Evolutionary conservation across 139 green algal genomes (phyloP).

Genomic region (Auxenochlorella protothecoides): DNA sequence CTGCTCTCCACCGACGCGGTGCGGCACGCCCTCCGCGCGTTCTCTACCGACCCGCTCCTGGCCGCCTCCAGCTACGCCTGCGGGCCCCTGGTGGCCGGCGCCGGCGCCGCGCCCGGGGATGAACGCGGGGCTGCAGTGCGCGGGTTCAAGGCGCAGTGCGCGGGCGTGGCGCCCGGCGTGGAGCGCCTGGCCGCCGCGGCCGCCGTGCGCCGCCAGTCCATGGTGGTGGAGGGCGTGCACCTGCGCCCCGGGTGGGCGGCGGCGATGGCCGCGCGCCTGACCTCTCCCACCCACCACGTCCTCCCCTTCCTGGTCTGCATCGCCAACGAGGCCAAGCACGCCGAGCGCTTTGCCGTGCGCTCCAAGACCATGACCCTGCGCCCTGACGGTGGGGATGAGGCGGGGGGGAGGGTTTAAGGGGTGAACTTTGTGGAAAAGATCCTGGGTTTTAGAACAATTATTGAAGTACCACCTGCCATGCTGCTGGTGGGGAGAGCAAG

Average conservation of each 20-base stretch:
- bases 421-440: too few species aligned
- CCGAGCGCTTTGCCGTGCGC: slow-evolving; percentile 85
- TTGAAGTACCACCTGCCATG: too few species aligned
- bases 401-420: not conserved
- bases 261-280: slow-evolving; percentile 38
- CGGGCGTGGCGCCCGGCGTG: slow-evolving; percentile 64
- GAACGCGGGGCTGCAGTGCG: not conserved
- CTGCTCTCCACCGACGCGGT: slow-evolving; percentile 86
- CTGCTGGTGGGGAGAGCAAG: too few species aligned
- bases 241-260: slow-evolving; percentile 41
- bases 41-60: slow-evolving; percentile 58
- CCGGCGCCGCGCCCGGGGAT: not conserved
- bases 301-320: slow-evolving; percentile 93
- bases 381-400: slow-evolving; percentile 11
- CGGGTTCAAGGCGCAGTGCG: slow-evolving; percentile 82
- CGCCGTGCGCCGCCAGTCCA: slow-evolving; percentile 38
- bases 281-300: slow-evolving; percentile 32
- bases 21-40: slow-evolving; percentile 67
- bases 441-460: too few species aligned
- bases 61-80: slow-evolving; percentile 77
- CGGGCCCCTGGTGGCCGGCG: not conserved
- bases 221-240: slow-evolving; percentile 62
- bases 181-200: slow-evolving; percentile 54
- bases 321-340: slow-evolving; percentile 75
- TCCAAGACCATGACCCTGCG: slow-evolving; percentile 92